A percentile compares a stretch with the other conserved stretches of the same genome.
These are phyloP conservation scores for Verticillium klebahnii DNA, from an alignment of 2,329 filamentous ascomycete species.

Conservation along the genomic window DNA sequence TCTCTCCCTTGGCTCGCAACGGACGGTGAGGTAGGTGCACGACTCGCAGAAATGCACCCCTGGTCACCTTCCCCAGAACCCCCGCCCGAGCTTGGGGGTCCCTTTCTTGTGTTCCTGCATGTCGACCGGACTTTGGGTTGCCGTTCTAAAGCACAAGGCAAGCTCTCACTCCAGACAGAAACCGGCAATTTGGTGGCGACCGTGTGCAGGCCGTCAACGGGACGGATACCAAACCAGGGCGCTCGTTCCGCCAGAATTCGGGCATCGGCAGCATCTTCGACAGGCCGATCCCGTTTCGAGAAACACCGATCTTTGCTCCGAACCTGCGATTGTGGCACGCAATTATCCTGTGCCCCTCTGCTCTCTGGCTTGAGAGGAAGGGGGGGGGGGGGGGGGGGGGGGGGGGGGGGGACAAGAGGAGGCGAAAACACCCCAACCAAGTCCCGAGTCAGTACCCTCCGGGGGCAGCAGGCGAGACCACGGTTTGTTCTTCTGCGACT, in stretches of 20 bases:
- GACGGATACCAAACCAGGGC: background rate
- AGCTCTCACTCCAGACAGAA: background rate
- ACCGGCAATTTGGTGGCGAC: too few relatives aligned
- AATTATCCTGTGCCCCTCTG: background rate
- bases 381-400: too few relatives aligned
- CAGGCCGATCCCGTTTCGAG: conserved; percentile 8
- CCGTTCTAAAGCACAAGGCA: background rate
- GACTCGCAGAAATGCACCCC: background rate
- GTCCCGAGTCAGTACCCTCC: background rate
- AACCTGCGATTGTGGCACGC: conserved; percentile 6
- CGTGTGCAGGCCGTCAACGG: background rate
- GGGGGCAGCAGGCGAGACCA: too few relatives aligned
- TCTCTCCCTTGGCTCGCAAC: background rate
- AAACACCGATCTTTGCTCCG: conserved; percentile 9
- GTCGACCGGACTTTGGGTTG: background rate
- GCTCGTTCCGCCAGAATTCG: background rate
- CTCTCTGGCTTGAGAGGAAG: too few relatives aligned
- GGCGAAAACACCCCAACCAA: background rate
- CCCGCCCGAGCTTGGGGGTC: background rate
- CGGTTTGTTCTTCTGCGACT: background rate
- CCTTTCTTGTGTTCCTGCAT: background rate
- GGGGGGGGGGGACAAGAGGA: background rate
- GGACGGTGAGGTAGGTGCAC: background rate
- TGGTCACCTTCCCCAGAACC: too few relatives aligned
- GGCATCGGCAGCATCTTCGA: conserved; percentile 1